A percentile compares a stretch with the other conserved stretches of the same genome.
Evolutionary conservation across 345 rosid genomes (phyloP).

Genomic region (Adansonia digitata): DNA sequence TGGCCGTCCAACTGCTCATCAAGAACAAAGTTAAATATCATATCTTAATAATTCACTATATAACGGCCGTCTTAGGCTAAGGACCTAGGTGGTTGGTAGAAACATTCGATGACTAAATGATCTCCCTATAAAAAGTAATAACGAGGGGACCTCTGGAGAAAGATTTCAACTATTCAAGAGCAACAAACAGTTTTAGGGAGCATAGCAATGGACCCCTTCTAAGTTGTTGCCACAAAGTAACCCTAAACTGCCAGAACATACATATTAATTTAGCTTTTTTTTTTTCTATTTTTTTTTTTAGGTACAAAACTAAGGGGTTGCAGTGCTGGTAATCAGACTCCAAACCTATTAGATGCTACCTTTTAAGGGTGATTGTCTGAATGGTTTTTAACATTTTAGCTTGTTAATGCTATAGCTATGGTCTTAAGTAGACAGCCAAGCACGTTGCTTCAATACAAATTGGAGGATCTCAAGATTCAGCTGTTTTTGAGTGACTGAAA

Average conservation of each 20-base stretch:
- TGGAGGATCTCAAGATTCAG: background rate
- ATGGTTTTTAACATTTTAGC: background rate
- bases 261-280: too few relatives aligned
- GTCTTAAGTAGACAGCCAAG: background rate
- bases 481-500: background rate
- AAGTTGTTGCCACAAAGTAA: too few relatives aligned
- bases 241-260: too few relatives aligned
- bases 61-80: background rate
- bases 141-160: background rate
- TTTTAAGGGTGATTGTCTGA: too few relatives aligned
- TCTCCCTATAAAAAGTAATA: too few relatives aligned
- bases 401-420: background rate
- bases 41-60: background rate
- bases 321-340: too few relatives aligned
- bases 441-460: background rate
- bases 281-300: too few relatives aligned
- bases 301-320: too few relatives aligned
- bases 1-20: constrained; percentile 44
- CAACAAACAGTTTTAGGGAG: background rate
- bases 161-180: background rate
- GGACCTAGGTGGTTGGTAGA: background rate
- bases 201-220: too few relatives aligned
- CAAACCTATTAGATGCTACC: too few relatives aligned
- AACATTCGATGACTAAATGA: background rate
- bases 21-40: constrained; percentile 12